Conservation (phyloP, 208 protist genomes). For the Leishmania mexicana region DNA sequence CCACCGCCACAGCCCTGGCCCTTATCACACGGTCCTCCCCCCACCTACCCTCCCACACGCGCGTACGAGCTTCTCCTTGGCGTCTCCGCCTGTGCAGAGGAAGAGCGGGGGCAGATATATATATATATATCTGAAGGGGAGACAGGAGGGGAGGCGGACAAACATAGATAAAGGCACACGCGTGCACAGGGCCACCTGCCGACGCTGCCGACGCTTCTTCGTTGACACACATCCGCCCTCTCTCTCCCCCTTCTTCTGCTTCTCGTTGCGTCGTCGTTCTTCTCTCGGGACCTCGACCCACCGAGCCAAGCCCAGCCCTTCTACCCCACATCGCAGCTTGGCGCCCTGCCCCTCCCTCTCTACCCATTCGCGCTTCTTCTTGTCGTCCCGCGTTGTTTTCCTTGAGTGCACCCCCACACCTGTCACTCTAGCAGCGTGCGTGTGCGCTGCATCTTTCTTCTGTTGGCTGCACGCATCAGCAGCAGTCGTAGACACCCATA, state of each 20-base stretch:
- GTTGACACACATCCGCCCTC: not conserved
- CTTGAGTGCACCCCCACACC: not conserved
- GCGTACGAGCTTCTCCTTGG: no score
- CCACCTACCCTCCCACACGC: no score
- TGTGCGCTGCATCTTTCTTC: not conserved
- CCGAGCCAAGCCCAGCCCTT: not conserved
- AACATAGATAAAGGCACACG: not conserved
- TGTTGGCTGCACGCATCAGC: not conserved
- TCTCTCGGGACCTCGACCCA: not conserved
- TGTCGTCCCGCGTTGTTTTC: not conserved
- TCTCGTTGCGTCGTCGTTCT: not conserved
- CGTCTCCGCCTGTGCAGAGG: not conserved
- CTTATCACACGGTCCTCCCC: not conserved
- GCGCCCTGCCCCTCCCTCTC: constrained; percentile 13
- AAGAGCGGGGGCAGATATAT: no score
- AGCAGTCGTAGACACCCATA: not conserved
- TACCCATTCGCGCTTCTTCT: not conserved
- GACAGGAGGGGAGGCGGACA: no score
- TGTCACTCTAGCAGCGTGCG: not conserved
- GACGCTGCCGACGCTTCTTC: not conserved
- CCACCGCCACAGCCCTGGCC: not conserved
- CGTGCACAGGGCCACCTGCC: not conserved
- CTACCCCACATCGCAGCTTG: not conserved
- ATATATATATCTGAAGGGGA: not conserved
- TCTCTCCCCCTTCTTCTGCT: not conserved